Percentiles rank a stretch among this genome's conserved stretches.
Evolutionary conservation across 148 eudicot species (phyloP).

Genomic region (Arctostaphylos glauca): DNA sequence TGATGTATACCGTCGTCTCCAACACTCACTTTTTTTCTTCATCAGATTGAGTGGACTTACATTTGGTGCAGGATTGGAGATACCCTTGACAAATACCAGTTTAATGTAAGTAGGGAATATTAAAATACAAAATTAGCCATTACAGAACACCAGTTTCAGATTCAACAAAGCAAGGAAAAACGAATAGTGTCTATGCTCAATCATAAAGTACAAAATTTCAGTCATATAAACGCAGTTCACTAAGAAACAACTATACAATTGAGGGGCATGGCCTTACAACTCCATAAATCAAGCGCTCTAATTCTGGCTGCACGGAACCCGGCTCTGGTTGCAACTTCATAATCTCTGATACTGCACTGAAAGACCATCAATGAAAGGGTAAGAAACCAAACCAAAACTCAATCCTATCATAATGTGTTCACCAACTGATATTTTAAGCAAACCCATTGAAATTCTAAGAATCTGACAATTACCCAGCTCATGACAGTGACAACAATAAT

Average conservation of each 20-base stretch:
- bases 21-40: background rate
- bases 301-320: background rate
- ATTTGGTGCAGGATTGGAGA: background rate
- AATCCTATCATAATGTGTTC: background rate
- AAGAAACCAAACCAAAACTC: background rate
- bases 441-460: background rate
- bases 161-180: background rate
- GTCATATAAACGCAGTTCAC: background rate
- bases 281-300: background rate
- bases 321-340: slow-evolving; percentile 6
- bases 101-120: background rate
- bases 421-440: background rate
- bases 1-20: background rate
- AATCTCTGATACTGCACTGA: background rate
- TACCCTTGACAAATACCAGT: background rate
- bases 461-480: background rate
- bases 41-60: background rate
- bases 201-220: background rate
- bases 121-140: background rate
- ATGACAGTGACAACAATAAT: background rate
- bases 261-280: slow-evolving; percentile 1
- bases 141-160: background rate
- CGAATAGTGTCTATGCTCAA: background rate
- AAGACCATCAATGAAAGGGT: background rate
- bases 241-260: background rate